Percentiles rank a stretch among this genome's conserved stretches.
phyloP scores from a whole-genome alignment of 2,329 filamentous ascomycete species.

The Sporothrix phasma region DNA sequence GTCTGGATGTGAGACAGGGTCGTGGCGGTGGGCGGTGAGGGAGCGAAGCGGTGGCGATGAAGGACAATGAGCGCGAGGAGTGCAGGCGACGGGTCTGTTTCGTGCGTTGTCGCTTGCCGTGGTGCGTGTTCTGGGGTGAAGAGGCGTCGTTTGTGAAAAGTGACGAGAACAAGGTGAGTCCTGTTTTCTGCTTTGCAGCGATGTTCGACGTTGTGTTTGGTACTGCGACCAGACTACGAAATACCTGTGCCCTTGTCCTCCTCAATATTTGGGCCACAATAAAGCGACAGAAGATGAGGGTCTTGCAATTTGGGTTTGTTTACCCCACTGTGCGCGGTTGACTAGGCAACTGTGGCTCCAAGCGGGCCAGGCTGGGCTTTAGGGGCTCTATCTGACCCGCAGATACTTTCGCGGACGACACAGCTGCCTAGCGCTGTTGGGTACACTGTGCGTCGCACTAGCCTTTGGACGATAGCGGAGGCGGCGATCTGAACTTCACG shows the following conservation, averaged over 20 bases:
- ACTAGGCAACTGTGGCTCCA: slow-evolving; percentile 15
- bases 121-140: not conserved
- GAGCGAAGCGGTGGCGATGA: slow-evolving; percentile 6
- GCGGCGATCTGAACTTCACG: slow-evolving; percentile 2
- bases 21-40: not conserved
- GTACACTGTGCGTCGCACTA: no score
- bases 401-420: no score
- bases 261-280: slow-evolving; percentile 3
- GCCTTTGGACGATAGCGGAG: no score
- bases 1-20: slow-evolving; percentile 10
- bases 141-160: not conserved
- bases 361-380: not conserved
- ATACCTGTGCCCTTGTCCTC: slow-evolving; percentile 2
- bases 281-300: not conserved
- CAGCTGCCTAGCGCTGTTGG: no score
- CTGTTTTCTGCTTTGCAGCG: not conserved
- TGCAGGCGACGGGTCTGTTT: slow-evolving; percentile 8
- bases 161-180: not conserved
- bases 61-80: not conserved
- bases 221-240: not conserved
- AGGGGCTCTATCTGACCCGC: not conserved
- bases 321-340: slow-evolving; percentile 17
- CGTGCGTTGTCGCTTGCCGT: not conserved
- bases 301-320: slow-evolving; percentile 11
- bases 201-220: not conserved